These are phyloP conservation scores for Raphidocelis subcapitata DNA, from an alignment of 139 green algal genomes.

Conservation along the genomic window DNA sequence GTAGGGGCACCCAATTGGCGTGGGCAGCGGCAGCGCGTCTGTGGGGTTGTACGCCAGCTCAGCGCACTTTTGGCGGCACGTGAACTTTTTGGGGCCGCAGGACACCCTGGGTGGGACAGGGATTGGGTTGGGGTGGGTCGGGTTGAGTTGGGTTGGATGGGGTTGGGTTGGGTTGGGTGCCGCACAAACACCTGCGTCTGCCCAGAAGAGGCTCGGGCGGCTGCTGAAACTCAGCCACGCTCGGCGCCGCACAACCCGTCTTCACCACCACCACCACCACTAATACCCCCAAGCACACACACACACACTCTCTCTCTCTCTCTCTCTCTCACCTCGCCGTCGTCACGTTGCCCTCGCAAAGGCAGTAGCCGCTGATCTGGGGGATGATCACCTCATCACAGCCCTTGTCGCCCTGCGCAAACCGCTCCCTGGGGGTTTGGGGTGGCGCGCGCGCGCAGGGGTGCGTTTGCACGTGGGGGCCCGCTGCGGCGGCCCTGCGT, in stretches of 20 bases:
- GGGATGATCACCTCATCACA: not conserved
- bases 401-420: constrained; percentile 2
- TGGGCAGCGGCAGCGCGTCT: not conserved
- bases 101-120: constrained; percentile 12
- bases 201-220: too few relatives aligned
- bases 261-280: too few relatives aligned
- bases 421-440: not conserved
- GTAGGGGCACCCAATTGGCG: constrained; percentile 9
- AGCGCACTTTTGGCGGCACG: constrained; percentile 17
- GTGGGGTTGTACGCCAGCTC: constrained; percentile 8
- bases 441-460: not conserved
- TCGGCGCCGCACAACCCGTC: too few relatives aligned
- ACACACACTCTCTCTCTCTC: too few relatives aligned
- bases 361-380: constrained; percentile 3
- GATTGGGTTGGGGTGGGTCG: too few relatives aligned
- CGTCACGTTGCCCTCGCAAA: constrained; percentile 9
- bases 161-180: too few relatives aligned
- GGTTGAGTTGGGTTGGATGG: too few relatives aligned
- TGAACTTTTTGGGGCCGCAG: constrained; percentile 25
- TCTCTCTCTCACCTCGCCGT: not conserved
- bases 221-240: too few relatives aligned
- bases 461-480: constrained; percentile 33
- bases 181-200: too few relatives aligned
- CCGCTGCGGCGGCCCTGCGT: too few relatives aligned
- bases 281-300: too few relatives aligned